Base-by-base conservation (phyloP, 805 yeast species). In the Maudiozyma serrabonitensis region DNA sequence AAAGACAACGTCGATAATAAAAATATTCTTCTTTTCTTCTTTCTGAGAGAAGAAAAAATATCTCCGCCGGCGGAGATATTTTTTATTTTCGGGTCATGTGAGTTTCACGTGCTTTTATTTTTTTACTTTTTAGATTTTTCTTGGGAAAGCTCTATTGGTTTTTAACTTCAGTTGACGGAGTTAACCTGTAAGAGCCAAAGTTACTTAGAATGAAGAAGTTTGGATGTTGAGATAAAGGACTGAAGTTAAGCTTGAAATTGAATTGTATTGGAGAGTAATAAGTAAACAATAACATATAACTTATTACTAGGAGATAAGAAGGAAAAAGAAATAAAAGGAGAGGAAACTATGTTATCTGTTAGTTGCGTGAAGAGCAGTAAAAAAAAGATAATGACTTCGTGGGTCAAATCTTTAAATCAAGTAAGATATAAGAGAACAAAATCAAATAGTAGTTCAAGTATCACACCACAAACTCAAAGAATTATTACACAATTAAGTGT, bases 401-500 rank as follows among this genome's bases (percentile, higher is more conserved):
- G 32, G 32, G 18, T 35, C 15, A 13, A 35, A 35, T n/a, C 38
- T 7, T 35, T 35, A n/a, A 35, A 35, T 15, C 42, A 39, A 23
- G 60, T 68, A 6, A 72, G 82, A 57, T 79, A 77, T 28, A 78
- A 78, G 56, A 71, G 82, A 58, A 75, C 79, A 11, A 71, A 69
- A 48, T 56, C 65, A 18, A 66, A 70, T 52, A 41, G 42, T 7
- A 19, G 46, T 18, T 35, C 48, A 6, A 68, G 69, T 13, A 64
- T 71, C 49, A 64, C 74, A 26, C 72, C 83, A 26, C 73, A 73
- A 46, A 71, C 75, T 44, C 73, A 76, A 64, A 70, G 79, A 49
- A 67, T 72, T 35, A 63, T 75, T 51, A 71, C 73, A 9, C 76
- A 70, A 69, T 75, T 91, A 54, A 83, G 95, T 40, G 95, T 91